Percentiles rank a stretch among this genome's conserved stretches.
These are phyloP conservation scores for Lasiodiplodia theobromae DNA, from an alignment of 2,329 filamentous ascomycete species.

Conservation along the genomic window DNA sequence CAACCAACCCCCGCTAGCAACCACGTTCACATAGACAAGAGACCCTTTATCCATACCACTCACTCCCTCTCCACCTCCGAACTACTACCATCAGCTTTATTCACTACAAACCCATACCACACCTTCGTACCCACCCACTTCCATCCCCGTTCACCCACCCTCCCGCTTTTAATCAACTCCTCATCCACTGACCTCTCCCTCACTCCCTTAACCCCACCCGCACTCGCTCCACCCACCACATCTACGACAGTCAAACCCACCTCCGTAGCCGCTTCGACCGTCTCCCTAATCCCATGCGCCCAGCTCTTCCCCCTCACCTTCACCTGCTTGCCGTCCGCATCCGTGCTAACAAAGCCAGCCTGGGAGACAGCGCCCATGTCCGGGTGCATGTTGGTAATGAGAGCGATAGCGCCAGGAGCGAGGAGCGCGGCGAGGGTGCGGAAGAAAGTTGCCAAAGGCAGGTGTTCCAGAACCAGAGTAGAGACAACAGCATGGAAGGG, in stretches of 20 bases:
- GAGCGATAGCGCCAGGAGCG: slow-evolving; percentile 55
- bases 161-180: slow-evolving; percentile 38
- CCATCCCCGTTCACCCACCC: slow-evolving; percentile 42
- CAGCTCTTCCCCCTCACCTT: slow-evolving; percentile 69
- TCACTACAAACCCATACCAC: slow-evolving; percentile 49
- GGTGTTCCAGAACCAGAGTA: slow-evolving; percentile 71
- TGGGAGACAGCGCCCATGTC: slow-evolving; percentile 68
- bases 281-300: slow-evolving; percentile 61
- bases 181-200: slow-evolving; percentile 41
- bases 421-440: slow-evolving; percentile 53
- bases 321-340: slow-evolving; percentile 37
- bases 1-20: not conserved
- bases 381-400: slow-evolving; percentile 73
- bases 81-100: slow-evolving; percentile 30
- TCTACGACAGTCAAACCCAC: slow-evolving; percentile 42
- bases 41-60: not conserved
- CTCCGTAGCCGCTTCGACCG: slow-evolving; percentile 55
- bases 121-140: slow-evolving; percentile 52
- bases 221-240: slow-evolving; percentile 22
- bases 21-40: not conserved
- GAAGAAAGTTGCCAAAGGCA: slow-evolving; percentile 62
- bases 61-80: not conserved
- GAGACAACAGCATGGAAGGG: slow-evolving; percentile 60
- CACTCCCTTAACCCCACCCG: slow-evolving; percentile 22
- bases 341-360: slow-evolving; percentile 66